These are phyloP conservation scores for Cytauxzoon felis DNA, from an alignment of 169 alveolate genomes.

Conservation along the genomic window DNA sequence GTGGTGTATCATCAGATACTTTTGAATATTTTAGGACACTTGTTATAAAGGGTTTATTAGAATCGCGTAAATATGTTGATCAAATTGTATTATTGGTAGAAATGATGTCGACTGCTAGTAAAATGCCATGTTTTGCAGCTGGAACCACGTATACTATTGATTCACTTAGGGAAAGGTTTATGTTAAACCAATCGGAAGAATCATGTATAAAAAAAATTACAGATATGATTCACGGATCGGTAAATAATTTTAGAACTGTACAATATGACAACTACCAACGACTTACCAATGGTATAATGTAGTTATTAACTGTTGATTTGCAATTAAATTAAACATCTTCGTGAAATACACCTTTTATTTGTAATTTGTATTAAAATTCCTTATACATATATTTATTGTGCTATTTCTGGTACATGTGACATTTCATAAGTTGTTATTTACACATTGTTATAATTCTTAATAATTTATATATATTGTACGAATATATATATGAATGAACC, in stretches of 20 bases:
- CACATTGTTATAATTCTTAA: not conserved
- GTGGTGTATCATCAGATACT: slow-evolving; percentile 87
- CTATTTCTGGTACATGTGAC: too few relatives aligned
- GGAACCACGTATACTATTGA: slow-evolving; percentile 75
- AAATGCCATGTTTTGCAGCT: slow-evolving; percentile 85
- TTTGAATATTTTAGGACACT: slow-evolving; percentile 84
- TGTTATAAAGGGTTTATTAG: slow-evolving; percentile 81
- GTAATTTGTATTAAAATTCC: too few relatives aligned
- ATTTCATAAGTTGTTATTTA: not conserved
- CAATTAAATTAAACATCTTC: too few relatives aligned
- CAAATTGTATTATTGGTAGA: slow-evolving; percentile 82
- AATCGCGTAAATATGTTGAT: slow-evolving; percentile 85
- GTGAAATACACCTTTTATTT: too few relatives aligned
- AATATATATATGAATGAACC: not conserved
- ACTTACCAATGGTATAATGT: slow-evolving; percentile 89
- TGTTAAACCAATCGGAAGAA: slow-evolving; percentile 78
- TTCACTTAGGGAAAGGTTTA: slow-evolving; percentile 75
- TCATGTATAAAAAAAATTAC: slow-evolving; percentile 80
- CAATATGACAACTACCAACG: slow-evolving; percentile 95
- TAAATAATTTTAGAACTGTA: slow-evolving; percentile 89
- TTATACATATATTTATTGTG: too few relatives aligned
- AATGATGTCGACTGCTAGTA: slow-evolving; percentile 86
- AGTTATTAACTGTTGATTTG: too few relatives aligned
- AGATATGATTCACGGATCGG: slow-evolving; percentile 85
- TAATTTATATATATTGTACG: not conserved